phyloP scores from a whole-genome alignment of 2,329 filamentous ascomycete genomes.

The Cladosporium sp. region DNA sequence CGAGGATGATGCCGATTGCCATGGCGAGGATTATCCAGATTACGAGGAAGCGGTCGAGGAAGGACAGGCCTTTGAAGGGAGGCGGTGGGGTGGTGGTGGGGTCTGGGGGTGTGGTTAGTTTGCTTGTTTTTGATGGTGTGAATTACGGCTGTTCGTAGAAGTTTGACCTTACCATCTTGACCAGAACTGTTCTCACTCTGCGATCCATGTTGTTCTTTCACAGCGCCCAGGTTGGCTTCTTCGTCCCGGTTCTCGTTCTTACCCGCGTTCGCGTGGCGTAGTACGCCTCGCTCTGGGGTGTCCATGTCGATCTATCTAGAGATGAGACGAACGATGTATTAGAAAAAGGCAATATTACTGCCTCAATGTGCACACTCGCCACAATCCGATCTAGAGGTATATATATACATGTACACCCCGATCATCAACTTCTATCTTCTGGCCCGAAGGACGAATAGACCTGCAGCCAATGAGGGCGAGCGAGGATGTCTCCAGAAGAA shows the following conservation, averaged over 20 bases:
- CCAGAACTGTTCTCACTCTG: neutral
- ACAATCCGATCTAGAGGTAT: neutral
- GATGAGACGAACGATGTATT: neutral
- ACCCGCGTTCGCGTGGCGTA: conserved; percentile 1
- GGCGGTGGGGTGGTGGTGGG: conserved; percentile 18
- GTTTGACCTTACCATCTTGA: neutral
- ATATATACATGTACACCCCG: neutral
- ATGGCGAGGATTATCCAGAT: conserved; percentile 76
- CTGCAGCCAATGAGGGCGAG: neutral
- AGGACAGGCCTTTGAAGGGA: conserved; percentile 43
- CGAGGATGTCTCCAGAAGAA: conserved; percentile 4
- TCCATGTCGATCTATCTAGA: neutral
- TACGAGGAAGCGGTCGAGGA: conserved; percentile 48
- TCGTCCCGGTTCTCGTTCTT: neutral
- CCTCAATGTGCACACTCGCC: neutral
- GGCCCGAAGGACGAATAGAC: neutral
- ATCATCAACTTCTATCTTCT: neutral
- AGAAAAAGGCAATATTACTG: neutral
- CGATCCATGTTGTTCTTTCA: neutral
- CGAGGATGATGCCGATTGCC: conserved; percentile 71
- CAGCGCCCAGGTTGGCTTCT: neutral
- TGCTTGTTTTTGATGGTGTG: neutral
- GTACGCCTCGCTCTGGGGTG: conserved; percentile 7
- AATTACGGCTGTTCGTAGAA: neutral
- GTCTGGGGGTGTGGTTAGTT: conserved; percentile 8